These are phyloP conservation scores for Geranomyces michiganensis DNA, from an alignment of 192 early-diverging fungal species.

Conservation along the genomic window DNA sequence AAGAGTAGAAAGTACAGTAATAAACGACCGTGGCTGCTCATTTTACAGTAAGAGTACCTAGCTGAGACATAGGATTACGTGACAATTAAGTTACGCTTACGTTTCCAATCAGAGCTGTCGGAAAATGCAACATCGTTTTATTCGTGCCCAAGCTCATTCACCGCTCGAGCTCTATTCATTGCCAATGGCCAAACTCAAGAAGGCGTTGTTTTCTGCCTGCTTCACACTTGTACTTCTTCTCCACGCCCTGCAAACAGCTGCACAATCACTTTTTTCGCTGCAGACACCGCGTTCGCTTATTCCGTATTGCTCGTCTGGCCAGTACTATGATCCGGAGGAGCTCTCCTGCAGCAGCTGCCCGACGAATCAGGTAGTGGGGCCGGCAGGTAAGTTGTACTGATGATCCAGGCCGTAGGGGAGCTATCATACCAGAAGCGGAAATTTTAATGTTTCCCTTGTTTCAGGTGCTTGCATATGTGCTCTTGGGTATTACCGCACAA, in stretches of 20 bases:
- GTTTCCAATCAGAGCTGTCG: no score
- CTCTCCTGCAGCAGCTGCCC: background rate
- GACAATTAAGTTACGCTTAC: no score
- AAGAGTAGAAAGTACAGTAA: no score
- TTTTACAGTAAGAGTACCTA: no score
- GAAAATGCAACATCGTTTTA: no score
- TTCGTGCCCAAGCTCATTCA: no score
- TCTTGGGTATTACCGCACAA: constrained; percentile 6
- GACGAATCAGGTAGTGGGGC: background rate
- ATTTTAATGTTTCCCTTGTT: background rate
- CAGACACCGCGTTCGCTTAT: background rate
- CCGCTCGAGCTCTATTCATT: no score
- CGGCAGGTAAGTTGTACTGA: background rate
- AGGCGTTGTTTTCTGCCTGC: no score
- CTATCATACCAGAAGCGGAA: background rate
- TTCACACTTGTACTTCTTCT: no score
- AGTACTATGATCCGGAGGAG: background rate
- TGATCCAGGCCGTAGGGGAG: background rate
- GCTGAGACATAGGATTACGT: no score
- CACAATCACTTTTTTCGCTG: background rate
- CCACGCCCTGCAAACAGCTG: background rate
- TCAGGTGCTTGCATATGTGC: constrained; percentile 12
- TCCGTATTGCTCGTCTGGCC: background rate
- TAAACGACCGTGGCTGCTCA: no score
- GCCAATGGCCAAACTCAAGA: no score